Evolutionary conservation across 139 green algal species (phyloP).

Genomic region (Mesotaenium endlicherianum): DNA sequence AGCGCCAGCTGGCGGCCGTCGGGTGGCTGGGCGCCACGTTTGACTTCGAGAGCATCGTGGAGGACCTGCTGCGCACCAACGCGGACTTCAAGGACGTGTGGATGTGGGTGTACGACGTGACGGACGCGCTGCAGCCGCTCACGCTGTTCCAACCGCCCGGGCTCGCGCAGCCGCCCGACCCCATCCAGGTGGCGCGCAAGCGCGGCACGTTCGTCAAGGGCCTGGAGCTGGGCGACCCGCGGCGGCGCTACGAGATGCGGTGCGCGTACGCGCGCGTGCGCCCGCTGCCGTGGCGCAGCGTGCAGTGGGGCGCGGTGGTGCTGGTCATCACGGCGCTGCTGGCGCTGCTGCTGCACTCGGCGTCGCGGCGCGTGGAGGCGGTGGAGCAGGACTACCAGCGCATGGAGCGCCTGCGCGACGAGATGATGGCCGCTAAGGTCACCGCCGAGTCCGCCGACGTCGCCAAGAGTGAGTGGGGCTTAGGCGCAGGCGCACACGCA

Average conservation of each 20-base stretch:
- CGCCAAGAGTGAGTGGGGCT: neutral
- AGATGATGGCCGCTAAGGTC: constrained; percentile 1
- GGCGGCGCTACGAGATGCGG: neutral
- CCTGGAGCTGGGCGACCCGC: neutral
- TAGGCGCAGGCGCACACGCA: too few relatives aligned
- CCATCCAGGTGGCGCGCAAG: neutral
- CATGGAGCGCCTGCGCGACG: constrained; percentile 6
- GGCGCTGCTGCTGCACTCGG: neutral
- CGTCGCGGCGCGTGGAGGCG: neutral
- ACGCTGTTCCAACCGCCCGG: neutral
- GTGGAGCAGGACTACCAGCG: constrained; percentile 28
- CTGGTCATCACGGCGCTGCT: neutral
- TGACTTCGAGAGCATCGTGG: neutral
- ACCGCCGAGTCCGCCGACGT: neutral
- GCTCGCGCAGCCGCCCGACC: neutral
- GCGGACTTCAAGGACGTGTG: neutral
- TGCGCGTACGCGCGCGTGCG: neutral
- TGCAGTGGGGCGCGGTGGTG: neutral
- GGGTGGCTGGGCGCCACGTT: neutral
- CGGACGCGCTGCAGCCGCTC: neutral
- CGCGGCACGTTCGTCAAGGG: neutral
- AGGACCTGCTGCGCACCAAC: neutral
- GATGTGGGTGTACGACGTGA: neutral
- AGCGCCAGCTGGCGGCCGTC: neutral
- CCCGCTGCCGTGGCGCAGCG: neutral